These are phyloP conservation scores for Penicillium italicum DNA, from an alignment of 2,329 filamentous ascomycete species.

Conservation along the genomic window DNA sequence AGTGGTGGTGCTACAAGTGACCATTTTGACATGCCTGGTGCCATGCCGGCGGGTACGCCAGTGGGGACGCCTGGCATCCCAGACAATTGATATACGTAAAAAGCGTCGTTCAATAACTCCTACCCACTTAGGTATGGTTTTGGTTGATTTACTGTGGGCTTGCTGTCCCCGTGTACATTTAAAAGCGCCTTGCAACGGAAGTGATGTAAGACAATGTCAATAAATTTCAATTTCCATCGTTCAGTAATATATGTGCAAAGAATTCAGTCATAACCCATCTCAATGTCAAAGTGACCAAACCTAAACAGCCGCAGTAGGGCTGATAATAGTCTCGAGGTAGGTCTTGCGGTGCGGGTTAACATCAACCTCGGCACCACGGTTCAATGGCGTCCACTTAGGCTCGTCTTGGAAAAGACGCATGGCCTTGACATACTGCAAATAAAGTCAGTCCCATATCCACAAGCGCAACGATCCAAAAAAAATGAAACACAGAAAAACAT, in stretches of 20 bases:
- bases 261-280: conserved; percentile 10
- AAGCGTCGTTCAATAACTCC: background rate
- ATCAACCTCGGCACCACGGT: conserved; percentile 74
- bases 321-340: conserved; percentile 57
- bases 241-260: background rate
- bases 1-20: conserved; percentile 31
- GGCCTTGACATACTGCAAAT: conserved; percentile 77
- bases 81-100: background rate
- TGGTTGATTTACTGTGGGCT: background rate
- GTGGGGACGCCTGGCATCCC: conserved; percentile 3
- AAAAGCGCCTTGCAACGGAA: background rate
- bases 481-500: conserved; percentile 48
- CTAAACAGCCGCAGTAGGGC: conserved; percentile 27
- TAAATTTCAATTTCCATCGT: background rate
- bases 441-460: conserved; percentile 9
- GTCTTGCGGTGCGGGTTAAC: conserved; percentile 71
- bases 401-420: conserved; percentile 98
- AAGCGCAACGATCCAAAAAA: background rate
- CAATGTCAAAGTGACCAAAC: background rate
- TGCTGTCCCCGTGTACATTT: background rate
- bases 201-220: background rate
- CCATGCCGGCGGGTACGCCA: conserved; percentile 27
- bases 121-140: background rate
- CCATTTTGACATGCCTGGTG: conserved; percentile 40
- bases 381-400: conserved; percentile 95